Base-by-base conservation (phyloP, 805 yeast genomes). In the Babjeviella inositovora region DNA sequence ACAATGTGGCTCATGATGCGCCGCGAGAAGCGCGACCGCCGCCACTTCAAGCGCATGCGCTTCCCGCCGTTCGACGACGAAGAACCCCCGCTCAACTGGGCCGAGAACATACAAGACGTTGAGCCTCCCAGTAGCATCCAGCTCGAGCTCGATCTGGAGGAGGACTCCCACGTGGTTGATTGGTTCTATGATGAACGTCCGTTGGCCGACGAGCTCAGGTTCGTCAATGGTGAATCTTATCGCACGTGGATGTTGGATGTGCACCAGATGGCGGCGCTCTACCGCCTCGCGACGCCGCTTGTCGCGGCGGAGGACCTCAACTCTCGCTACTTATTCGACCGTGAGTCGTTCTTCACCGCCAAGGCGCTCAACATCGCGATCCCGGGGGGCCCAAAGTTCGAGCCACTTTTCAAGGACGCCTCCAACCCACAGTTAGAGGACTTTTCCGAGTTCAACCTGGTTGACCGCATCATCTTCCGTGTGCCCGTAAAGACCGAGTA, bases 31-130 rank as follows among this genome's bases (percentile, higher is more conserved):
- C 65, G 92, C 28, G 97, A 85, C 41, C 62, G 97, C 34, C 56
- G 70, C 16, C 92, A 80, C 41, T 87, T 90, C 49, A 77, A 81
- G 38, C 64, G 99, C 33, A 73, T 90, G 80, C 62, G 82, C 27
- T 79, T 90, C 34, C 99, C 99, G 1, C 85, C 93, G 0, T 84
- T 87, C 49, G 98, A 90, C 45, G 99, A 90, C 41, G 98, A 90
- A 45, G 97, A 87, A 43, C 95, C 95, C 0, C 92, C 93, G 1
- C 40, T 85, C 15, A 66, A 73, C 27, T 90, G 80, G 71, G 38
- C 70, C n/a, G 92, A 82, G 26, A 75, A 77, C 37, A 52, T 84
- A 8, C 75, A 79, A 30, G 75, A 69, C 9, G 50, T 71, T 1
- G 85, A 76, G 23, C 72, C 81, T 0, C 58, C 67, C 5, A 87